phyloP scores from a whole-genome alignment of 75 land plant genomes.

The Cryptomeria japonica region DNA sequence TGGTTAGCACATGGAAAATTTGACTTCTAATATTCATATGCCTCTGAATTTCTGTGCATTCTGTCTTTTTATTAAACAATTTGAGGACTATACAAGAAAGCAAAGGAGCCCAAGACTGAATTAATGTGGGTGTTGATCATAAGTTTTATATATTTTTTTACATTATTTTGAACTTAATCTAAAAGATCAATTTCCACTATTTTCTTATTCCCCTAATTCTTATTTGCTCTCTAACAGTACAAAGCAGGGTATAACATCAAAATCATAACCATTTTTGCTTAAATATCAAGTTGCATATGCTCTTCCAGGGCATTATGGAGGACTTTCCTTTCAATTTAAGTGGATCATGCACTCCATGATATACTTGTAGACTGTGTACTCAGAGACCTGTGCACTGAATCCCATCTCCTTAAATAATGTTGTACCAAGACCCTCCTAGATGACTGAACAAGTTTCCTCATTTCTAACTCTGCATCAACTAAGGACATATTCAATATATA shows the following conservation, averaged over 20 bases:
- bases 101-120: too few species aligned
- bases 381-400: slow-evolving; percentile 17
- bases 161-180: too few species aligned
- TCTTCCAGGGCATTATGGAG: slow-evolving; percentile 77
- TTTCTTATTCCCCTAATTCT: too few species aligned
- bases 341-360: slow-evolving; percentile 82
- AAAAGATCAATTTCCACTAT: too few species aligned
- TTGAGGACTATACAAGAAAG: too few species aligned
- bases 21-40: too few species aligned
- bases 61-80: too few species aligned
- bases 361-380: slow-evolving; percentile 55
- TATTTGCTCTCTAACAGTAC: slow-evolving; percentile 94
- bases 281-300: slow-evolving; percentile 80
- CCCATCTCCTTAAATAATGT: slow-evolving; percentile 7
- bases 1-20: too few species aligned
- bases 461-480: background rate
- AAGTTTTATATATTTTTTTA: too few species aligned
- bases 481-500: too few species aligned
- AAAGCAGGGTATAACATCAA: slow-evolving; percentile 89
- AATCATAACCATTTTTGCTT: slow-evolving; percentile 95
- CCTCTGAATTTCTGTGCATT: too few species aligned
- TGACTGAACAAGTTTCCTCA: slow-evolving; percentile 15
- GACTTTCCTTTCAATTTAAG: slow-evolving; percentile 68
- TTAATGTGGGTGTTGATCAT: too few species aligned
- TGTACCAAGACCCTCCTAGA: background rate